A percentile compares a stretch with the other conserved stretches of the same genome.
phyloP scores from a whole-genome alignment of 2,329 filamentous ascomycete species.

The Aspergillus sp. region DNA sequence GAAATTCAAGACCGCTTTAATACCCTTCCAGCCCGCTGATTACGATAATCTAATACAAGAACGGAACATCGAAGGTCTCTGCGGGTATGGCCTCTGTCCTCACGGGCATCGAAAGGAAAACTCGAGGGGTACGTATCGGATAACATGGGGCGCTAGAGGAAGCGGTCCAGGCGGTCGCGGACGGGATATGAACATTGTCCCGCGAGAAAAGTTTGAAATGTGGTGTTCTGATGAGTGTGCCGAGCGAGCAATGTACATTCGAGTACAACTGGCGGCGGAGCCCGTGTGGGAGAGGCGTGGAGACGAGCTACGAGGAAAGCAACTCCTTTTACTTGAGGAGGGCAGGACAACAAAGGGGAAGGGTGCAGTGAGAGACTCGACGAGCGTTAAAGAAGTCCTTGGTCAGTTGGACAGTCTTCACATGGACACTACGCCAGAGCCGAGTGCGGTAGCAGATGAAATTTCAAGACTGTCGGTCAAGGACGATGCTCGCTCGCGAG shows the following conservation, averaged over 20 bases:
- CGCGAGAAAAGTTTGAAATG: constrained; percentile 70
- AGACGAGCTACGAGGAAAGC: constrained; percentile 44
- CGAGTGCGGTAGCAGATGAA: constrained; percentile 22
- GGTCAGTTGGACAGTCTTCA: constrained; percentile 22
- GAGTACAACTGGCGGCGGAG: constrained; percentile 81
- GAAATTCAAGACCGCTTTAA: constrained; percentile 66
- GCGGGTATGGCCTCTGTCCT: constrained; percentile 80
- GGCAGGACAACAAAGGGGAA: constrained; percentile 32
- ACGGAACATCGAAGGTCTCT: constrained; percentile 77
- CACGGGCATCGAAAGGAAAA: constrained; percentile 59
- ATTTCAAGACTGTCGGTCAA: constrained; percentile 28
- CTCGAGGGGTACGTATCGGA: constrained; percentile 65
- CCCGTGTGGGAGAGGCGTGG: constrained; percentile 80
- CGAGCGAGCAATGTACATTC: constrained; percentile 76
- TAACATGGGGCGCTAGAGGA: constrained; percentile 59
- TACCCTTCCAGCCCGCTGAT: constrained; percentile 79
- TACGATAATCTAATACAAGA: constrained; percentile 88
- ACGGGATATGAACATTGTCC: constrained; percentile 64
- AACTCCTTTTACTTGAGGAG: constrained; percentile 68
- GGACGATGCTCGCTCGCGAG: constrained; percentile 25
- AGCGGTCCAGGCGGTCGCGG: constrained; percentile 47
- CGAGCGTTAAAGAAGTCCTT: constrained; percentile 27
- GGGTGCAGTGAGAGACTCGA: constrained; percentile 17
- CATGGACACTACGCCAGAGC: constrained; percentile 15
- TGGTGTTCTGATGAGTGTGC: constrained; percentile 86